Evolutionary conservation across 2,329 filamentous ascomycete species (phyloP), one percentile per base, ranked within the genome.

Genomic region (Rosellinia necatrix): DNA sequence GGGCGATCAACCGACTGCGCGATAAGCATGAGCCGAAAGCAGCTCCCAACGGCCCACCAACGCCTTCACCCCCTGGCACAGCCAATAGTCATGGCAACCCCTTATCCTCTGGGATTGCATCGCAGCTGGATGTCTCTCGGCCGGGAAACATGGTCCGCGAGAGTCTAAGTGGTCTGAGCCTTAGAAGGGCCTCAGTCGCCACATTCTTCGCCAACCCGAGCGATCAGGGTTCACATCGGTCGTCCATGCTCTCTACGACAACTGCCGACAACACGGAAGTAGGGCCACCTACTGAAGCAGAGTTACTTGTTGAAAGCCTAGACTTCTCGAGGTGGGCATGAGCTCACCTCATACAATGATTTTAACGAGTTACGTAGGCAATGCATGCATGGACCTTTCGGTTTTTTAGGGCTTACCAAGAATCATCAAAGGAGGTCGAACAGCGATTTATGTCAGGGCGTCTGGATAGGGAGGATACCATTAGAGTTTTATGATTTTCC

Each of bases 1-100:
- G 89, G 44, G 90, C 93, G 70, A 96, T 99, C 70, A 88, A 89
- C 70, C 83, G 86, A 40, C 81, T 99, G 46, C 85, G 92, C 24
- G 90, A 96, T 56, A 84, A 82, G 56, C 81, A 88, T 63, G 78
- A 75, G 2, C 75, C 76, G 7, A 84, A 80, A 62, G 43, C 56
- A 15, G 64, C 30, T 24, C 51, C 58, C 37, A 62, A 66, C 32
- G 66, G 63, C 7, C 59, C 64, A 19, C 53, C 64, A n/a, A 51
- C 63, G 13, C 66, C 68, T 32, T 68, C 70, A 21, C 66, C 69
- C 13, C 67, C 68, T 0, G 63, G 65, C 64, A 75, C 68, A 51
- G 70, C 62, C 58, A 69, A 63, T 65, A 73, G 59, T 61, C 70
- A 60, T 65, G 58, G 63, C 35, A 71, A 35, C 66, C 68, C 55